These are phyloP conservation scores for Ceratorhiza oryzae-sativae DNA, from an alignment of 1,284 basidiomycete genomes.

Conservation along the genomic window DNA sequence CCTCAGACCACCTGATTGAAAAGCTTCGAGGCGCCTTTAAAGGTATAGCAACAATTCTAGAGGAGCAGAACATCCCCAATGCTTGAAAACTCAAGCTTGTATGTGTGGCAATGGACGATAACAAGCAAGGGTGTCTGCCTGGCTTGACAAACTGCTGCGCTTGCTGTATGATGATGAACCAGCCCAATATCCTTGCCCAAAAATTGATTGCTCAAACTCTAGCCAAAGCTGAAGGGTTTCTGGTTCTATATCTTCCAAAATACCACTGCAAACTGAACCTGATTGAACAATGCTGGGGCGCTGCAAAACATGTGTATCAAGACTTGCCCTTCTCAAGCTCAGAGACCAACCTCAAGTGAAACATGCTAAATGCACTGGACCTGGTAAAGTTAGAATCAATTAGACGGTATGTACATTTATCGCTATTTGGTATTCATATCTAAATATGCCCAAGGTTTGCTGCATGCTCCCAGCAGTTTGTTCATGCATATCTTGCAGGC, in stretches of 20 bases:
- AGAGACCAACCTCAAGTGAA: constrained; percentile 33
- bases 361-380: constrained; percentile 32
- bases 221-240: constrained; percentile 19
- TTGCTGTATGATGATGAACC: constrained; percentile 12
- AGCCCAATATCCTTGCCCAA: constrained; percentile 38
- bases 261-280: constrained; percentile 41
- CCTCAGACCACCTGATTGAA: constrained; percentile 47
- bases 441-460: constrained; percentile 29
- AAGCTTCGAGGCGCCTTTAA: constrained; percentile 50
- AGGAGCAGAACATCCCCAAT: constrained; percentile 45
- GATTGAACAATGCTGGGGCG: constrained; percentile 36
- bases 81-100: constrained; percentile 40
- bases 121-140: constrained; percentile 32
- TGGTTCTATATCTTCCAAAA: constrained; percentile 40
- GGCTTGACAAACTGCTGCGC: constrained; percentile 36
- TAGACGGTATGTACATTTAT: constrained; percentile 8
- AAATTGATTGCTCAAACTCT: constrained; percentile 35
- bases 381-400: constrained; percentile 34
- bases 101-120: not conserved
- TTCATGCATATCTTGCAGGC: constrained; percentile 38
- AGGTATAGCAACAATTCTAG: constrained; percentile 50
- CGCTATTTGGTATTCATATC: not conserved
- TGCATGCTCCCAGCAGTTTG: constrained; percentile 31
- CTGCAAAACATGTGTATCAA: constrained; percentile 39
- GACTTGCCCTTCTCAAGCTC: constrained; percentile 28